Evolutionary conservation across 2,329 filamentous ascomycete genomes (phyloP), one percentile per base, ranked within the genome.

Genomic region (Penicillium sp.): DNA sequence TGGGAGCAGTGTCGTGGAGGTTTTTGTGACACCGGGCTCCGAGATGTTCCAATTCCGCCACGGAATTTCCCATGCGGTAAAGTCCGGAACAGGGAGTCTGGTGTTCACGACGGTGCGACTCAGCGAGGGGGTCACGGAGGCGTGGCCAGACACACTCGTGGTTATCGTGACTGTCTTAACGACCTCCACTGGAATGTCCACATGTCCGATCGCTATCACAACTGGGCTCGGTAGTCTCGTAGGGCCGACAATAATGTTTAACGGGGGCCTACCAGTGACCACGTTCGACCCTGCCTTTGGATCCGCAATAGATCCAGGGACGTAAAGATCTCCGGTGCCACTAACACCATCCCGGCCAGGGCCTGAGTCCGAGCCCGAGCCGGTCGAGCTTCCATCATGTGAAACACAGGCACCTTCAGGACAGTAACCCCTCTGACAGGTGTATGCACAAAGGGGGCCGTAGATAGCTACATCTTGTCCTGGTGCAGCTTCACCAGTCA

Each of bases 41-140:
- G 36, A 53, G 5, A 55, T 46, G 25, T 55, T 55, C 50, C 48
- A 55, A 13, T 53, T 51, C 25, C 47, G 48, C 35, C 47, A 55
- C 35, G 35, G 35, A 11, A 55, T 50, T 11, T 29, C n/a, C 4
- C 6, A 12, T 1, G 45, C 51, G 8, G 25, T 49, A 9, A 51
- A 47, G 1, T 36, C 32, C 4, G 12, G n/a, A 4, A 55, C 26
- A 4, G 46, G 25, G 33, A 53, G 49, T 3, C 50, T 53, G 0
- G 53, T 51, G 3, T 37, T 39, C 39, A 44, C 29, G 11, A 52
- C 47, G 33, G 44, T 45, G 3, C 49, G 49, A 13, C 45, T 48
- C 5, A 54, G 28, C 9, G 47, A 52, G 0, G 46, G 36, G 5
- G 47, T 51, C 9, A 46, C 44, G 13, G 44, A 50, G n/a, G 46